phyloP scores from a whole-genome alignment of 192 early-diverging fungal genomes.

The Haplosporangium gracile region DNA sequence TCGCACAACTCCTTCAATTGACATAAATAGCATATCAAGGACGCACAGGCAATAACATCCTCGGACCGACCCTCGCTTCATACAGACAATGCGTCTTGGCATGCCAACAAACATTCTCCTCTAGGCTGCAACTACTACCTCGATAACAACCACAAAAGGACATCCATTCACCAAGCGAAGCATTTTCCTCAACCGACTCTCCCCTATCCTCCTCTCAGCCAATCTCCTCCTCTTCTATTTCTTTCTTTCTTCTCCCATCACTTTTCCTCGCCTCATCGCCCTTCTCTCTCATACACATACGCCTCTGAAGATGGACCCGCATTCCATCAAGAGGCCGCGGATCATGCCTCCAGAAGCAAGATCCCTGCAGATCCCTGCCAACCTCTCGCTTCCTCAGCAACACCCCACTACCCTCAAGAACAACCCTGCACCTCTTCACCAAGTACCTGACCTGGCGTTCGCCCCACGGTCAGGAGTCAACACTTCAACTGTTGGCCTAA shows the following conservation, averaged over 20 bases:
- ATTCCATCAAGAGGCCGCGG: constrained; percentile 39
- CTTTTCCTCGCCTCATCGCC: background rate
- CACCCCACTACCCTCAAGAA: background rate
- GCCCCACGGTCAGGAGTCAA: background rate
- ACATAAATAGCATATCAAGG: too few relatives aligned
- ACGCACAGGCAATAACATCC: background rate
- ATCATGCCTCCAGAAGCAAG: constrained; percentile 44
- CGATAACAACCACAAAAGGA: background rate
- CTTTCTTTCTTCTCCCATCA: background rate
- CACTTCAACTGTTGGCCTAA: constrained; percentile 17
- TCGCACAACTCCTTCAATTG: background rate
- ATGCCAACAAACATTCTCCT: background rate
- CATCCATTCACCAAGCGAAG: background rate
- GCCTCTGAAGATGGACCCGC: constrained; percentile 26
- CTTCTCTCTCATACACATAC: background rate
- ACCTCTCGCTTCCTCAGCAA: background rate
- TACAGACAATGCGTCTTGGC: background rate
- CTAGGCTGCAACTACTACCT: background rate
- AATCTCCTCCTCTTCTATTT: too few relatives aligned
- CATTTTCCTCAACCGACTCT: background rate
- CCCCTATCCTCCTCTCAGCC: background rate
- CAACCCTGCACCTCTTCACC: background rate
- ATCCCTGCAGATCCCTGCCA: background rate
- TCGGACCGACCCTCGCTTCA: background rate
- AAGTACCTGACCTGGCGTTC: background rate